These are phyloP conservation scores for Seminavis robusta DNA, from an alignment of 108 stramenopile species.

Conservation along the genomic window DNA sequence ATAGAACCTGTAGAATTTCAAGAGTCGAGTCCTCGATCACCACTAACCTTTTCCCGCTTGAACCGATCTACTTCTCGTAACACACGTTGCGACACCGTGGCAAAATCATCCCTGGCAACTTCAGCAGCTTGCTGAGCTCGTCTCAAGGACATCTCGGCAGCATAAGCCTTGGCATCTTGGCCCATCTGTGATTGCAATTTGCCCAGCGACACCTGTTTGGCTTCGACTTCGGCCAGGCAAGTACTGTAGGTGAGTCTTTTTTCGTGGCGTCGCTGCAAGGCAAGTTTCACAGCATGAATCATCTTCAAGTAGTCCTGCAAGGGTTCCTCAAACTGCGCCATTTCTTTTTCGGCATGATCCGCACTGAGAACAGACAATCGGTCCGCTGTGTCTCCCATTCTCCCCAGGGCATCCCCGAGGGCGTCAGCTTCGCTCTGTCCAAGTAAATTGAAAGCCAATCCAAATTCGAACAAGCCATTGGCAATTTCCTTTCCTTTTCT, in stretches of 20 bases:
- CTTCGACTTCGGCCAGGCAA: constrained; percentile 68
- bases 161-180: constrained; percentile 80
- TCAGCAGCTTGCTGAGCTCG: constrained; percentile 74
- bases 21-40: no score
- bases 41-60: constrained; percentile 94
- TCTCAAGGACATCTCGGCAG: constrained; percentile 78
- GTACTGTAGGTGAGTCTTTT: constrained; percentile 83
- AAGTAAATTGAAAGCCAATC: constrained; percentile 92
- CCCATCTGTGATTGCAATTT: constrained; percentile 74
- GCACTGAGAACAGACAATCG: constrained; percentile 64
- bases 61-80: constrained; percentile 96
- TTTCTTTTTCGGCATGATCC: constrained; percentile 87
- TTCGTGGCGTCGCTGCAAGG: constrained; percentile 86
- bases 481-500: constrained; percentile 92
- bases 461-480: constrained; percentile 94
- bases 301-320: constrained; percentile 92
- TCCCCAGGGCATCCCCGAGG: constrained; percentile 78
- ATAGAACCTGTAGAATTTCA: no score
- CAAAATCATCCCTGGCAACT: constrained; percentile 80
- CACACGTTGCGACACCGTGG: constrained; percentile 80
- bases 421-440: constrained; percentile 90
- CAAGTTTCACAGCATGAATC: constrained; percentile 92
- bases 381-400: constrained; percentile 88
- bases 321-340: constrained; percentile 86
- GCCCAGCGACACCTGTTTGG: constrained; percentile 52